Conservation (phyloP, 1,139 yeast species). For the Pichia sorboxylosa region DNA sequence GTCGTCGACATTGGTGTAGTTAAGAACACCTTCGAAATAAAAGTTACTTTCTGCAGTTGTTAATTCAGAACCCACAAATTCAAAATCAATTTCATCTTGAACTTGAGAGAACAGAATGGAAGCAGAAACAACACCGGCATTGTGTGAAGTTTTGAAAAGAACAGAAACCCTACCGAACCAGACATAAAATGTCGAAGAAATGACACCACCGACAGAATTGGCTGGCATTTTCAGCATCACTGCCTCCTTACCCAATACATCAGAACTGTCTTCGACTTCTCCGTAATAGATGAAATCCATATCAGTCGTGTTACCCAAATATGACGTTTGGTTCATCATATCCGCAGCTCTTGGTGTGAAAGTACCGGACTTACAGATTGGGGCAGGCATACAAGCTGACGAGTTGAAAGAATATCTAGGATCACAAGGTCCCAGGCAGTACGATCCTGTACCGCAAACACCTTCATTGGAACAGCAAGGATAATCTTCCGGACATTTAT, state of each 20-base stretch:
- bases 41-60: slow-evolving; percentile 61
- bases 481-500: slow-evolving; percentile 51
- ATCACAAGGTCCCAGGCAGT: slow-evolving; percentile 78
- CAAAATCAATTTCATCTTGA: slow-evolving; percentile 77
- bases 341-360: slow-evolving; percentile 28
- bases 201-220: slow-evolving; percentile 64
- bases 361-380: slow-evolving; percentile 20
- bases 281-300: slow-evolving; percentile 73
- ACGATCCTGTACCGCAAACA: slow-evolving; percentile 70
- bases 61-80: slow-evolving; percentile 68
- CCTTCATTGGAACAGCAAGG: slow-evolving; percentile 87
- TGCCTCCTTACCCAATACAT: slow-evolving; percentile 20
- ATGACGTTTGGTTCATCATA: slow-evolving; percentile 30
- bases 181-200: slow-evolving; percentile 66
- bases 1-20: slow-evolving; percentile 50
- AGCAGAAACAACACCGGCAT: slow-evolving; percentile 77
- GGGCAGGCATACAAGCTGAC: slow-evolving; percentile 57
- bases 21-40: slow-evolving; percentile 62
- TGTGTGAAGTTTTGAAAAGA: slow-evolving; percentile 60
- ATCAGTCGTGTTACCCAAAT: slow-evolving; percentile 59
- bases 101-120: slow-evolving; percentile 75
- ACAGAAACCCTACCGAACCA: slow-evolving; percentile 83
- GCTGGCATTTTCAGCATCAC: slow-evolving; percentile 69
- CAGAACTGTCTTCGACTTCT: slow-evolving; percentile 42
- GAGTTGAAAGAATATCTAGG: slow-evolving; percentile 50